phyloP scores from a whole-genome alignment of 106 monocot species.

The Apostasia shenzhenica region DNA sequence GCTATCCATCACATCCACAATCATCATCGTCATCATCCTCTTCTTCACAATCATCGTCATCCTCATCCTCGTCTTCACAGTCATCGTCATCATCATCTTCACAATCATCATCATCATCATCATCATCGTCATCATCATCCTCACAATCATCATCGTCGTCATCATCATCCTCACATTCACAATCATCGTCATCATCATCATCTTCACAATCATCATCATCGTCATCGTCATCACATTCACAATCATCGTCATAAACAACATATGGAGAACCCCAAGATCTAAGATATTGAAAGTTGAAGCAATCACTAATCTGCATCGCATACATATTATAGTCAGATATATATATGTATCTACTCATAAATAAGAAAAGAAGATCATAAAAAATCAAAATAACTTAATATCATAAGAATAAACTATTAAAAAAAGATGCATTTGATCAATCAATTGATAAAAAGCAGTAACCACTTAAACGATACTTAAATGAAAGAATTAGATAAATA shows the following conservation, averaged over 20 bases:
- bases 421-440: too few relatives aligned
- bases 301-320: background rate
- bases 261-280: background rate
- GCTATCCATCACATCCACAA: conserved; percentile 2
- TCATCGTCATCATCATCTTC: background rate
- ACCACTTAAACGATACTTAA: too few relatives aligned
- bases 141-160: conserved; percentile 5
- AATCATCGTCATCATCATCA: background rate
- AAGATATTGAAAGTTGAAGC: background rate
- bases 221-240: background rate
- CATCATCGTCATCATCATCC: background rate
- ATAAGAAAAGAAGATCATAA: too few relatives aligned
- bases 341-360: background rate
- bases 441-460: too few relatives aligned
- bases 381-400: too few relatives aligned
- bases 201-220: background rate
- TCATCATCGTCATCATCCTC: background rate
- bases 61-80: background rate
- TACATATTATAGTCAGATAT: background rate
- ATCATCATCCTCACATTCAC: background rate
- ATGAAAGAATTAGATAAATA: too few relatives aligned
- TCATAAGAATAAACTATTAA: too few relatives aligned
- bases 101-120: background rate
- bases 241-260: background rate
- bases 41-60: background rate